Base-by-base conservation (phyloP, 129 eudicot genomes). In the Chrysanthemum makinoi region DNA sequence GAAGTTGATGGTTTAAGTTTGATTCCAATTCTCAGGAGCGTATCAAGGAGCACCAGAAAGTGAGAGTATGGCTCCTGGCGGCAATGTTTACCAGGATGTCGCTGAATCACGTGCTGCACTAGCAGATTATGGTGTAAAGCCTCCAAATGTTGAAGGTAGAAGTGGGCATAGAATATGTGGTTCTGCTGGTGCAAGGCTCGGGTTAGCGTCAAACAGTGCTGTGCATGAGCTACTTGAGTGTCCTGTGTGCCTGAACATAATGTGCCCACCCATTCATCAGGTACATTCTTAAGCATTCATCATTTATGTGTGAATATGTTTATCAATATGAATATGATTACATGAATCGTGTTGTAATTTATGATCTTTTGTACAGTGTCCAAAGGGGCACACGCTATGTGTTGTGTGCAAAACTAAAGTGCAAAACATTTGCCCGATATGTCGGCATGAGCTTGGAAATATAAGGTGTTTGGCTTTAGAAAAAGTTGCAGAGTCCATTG, bases 241-340 rank as follows among this genome's bases (percentile, higher is more conserved):
- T 69, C 90, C 95, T 17, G 82, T 84, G 20, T 87, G 95, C 74
- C 44, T 79, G 57, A 82, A 80, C 72, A 35, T 75, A 53, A 87
- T 87, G 95, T 85, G 75, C 17, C 95, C 95, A 13, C 95, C 90
- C 19, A 87, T 87, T 77, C 89, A 82, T 73, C 95, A 87, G 81
- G 95, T 82, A 71, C 2, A 16, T 58, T 10, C 9, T 43, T 22
- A 43, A 22, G 28, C 19, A 50, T 28, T 26, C 26, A 52, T 62
- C 28, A 6, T 69, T 52, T 44, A 14, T 63, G 4, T 14, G n/a
- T 39, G 1, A 39, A 39, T 39, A 2, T 39, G 44, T 39, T 5
- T 35, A 33, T 33, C 39, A 49, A 50, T 15, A 30, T 46, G 14
- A 7, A 58, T 6, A 57, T 12, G 4, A 35, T n/a, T 14, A 48